Percentiles rank a stretch among this genome's conserved stretches.
phyloP scores from a whole-genome alignment of 78 protist genomes.

The Isochrysis galbana region DNA sequence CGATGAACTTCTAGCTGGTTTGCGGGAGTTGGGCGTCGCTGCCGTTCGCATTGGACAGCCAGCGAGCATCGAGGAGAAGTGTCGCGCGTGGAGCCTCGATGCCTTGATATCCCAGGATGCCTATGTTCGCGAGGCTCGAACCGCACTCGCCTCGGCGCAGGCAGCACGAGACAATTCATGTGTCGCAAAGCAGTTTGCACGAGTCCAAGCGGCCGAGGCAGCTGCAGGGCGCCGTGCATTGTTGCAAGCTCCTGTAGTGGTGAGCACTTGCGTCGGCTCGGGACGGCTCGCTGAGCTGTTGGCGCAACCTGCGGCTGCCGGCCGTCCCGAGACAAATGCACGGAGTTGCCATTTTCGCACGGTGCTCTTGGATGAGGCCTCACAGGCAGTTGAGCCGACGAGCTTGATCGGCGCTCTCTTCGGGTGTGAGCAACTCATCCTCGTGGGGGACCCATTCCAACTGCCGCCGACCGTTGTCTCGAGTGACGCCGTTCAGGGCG shows the following conservation, averaged over 20 bases:
- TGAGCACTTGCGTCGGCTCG: conserved; percentile 65
- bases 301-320: neutral
- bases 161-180: neutral
- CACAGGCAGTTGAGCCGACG: conserved; percentile 74
- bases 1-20: conserved; percentile 50
- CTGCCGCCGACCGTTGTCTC: conserved; percentile 47
- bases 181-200: neutral
- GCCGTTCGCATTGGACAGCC: conserved; percentile 43
- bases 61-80: conserved; percentile 22
- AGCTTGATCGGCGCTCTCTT: conserved; percentile 43
- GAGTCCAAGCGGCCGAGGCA: neutral
- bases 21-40: conserved; percentile 18
- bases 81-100: neutral
- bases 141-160: neutral
- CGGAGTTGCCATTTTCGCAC: neutral
- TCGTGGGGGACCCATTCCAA: conserved; percentile 78
- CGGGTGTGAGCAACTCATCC: conserved; percentile 47
- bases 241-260: conserved; percentile 40
- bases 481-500: neutral
- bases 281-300: conserved; percentile 42
- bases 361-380: conserved; percentile 75
- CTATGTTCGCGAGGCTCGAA: neutral
- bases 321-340: neutral
- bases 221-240: neutral
- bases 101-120: neutral